These are phyloP conservation scores for Mallotus repandus DNA, from an alignment of 441 rosid species.

Conservation along the genomic window DNA sequence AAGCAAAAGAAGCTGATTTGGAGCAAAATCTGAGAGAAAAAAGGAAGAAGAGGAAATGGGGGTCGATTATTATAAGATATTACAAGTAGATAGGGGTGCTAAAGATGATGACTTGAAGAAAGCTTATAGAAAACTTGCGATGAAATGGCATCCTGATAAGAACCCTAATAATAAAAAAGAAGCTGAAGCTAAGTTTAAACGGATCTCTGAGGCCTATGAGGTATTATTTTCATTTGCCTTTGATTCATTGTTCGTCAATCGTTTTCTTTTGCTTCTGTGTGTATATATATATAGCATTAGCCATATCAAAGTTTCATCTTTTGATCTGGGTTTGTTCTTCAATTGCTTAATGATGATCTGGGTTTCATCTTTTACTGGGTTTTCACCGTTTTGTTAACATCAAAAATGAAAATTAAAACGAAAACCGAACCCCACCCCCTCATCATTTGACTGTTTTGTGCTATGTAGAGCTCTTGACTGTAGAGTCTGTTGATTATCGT, in stretches of 20 bases:
- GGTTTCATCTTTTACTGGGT: not conserved
- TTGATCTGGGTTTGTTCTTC: not conserved
- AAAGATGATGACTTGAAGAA: constrained; percentile 82
- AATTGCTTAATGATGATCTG: not conserved
- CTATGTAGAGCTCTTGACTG: too few species aligned
- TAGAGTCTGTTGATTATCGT: not conserved
- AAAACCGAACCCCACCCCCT: too few species aligned
- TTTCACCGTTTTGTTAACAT: not conserved
- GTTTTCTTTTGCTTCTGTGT: not conserved
- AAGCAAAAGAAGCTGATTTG: not conserved
- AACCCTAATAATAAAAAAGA: constrained; percentile 75
- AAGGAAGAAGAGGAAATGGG: constrained; percentile 50
- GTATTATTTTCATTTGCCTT: constrained; percentile 25
- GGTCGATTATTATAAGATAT: constrained; percentile 68
- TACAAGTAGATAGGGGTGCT: constrained; percentile 59
- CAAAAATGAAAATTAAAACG: not conserved
- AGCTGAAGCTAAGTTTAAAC: constrained; percentile 83
- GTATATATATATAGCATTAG: not conserved
- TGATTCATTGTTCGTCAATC: not conserved
- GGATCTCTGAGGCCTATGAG: constrained; percentile 85
- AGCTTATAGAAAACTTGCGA: constrained; percentile 74
- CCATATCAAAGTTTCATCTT: not conserved
- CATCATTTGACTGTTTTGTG: not conserved
- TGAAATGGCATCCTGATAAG: constrained; percentile 94
- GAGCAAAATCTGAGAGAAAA: not conserved